Evolutionary conservation across 1,284 basidiomycete species (phyloP), one percentile per base, ranked within the genome.

Genomic region (Cystobasidium slooffiae): DNA sequence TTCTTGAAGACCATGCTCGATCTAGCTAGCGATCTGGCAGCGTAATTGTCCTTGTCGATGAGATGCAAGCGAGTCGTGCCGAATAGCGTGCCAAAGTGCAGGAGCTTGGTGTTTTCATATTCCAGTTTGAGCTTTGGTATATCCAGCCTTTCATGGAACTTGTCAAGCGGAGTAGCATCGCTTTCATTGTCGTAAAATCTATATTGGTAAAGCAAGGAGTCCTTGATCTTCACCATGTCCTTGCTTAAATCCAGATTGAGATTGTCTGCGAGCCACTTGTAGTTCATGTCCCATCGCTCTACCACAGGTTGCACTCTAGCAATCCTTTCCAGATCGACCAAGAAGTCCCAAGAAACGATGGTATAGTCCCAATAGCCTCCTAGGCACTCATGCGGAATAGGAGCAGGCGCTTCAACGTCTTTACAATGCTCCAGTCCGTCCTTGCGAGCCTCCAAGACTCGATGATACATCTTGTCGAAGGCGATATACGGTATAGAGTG

Each of bases 281-380:
- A 82, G 4, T 85, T 85, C 75, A 87, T 82, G 76, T 87, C 85
- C 80, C 85, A 86, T 51, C 84, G 82, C 31, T 85, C 83, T 12
- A 86, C 76, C 22, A 88, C 76, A 12, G 80, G 80, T 75, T 87
- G 86, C 20, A 81, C 80, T 2, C 76, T 58, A 62, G 79, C 79
- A 58, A 87, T 83, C 79, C 70, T 47, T 31, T 75, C 59, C 10
- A 80, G 78, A 79, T 91, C 84, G 65, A 91, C 84, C n/a, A 92
- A 83, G 85, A 87, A 89, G 52, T 85, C 84, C 89, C 90, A 91
- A 7, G 88, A 84, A 10, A 91, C 80, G 66, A 85, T 81, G 2
- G 89, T 90, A 77, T 87, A 89, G 31, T 87, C 83, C 77, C 83
- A 84, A 78, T 76, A 80, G 44, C 74, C 79, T 3, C 76, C 85